phyloP scores from a whole-genome alignment of 1,284 basidiomycete species.

The Blastosporella zonata region DNA sequence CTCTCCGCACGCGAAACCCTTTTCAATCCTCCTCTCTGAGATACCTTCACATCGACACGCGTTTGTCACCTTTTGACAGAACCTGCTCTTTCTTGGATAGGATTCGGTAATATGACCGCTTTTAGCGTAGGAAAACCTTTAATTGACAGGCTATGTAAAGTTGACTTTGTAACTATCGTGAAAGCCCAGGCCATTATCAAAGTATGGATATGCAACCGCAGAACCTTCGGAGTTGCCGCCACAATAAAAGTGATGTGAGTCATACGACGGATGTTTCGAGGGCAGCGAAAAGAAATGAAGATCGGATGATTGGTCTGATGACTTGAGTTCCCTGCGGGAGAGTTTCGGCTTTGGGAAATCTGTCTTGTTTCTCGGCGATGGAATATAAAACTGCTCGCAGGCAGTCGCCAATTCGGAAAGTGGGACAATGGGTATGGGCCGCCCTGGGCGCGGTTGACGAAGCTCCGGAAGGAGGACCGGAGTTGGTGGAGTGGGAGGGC shows the following conservation, averaged over 20 bases:
- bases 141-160: constrained; percentile 6
- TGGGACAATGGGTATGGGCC: constrained; percentile 51
- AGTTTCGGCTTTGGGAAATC: background rate
- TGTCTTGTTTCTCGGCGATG: constrained; percentile 1
- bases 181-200: constrained; percentile 3
- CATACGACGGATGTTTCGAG: constrained; percentile 5
- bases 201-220: constrained; percentile 3
- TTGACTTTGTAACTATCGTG: constrained; percentile 1
- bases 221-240: background rate
- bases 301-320: constrained; percentile 9
- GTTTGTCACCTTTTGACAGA: background rate
- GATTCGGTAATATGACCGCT: background rate
- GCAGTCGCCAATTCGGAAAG: constrained; percentile 43
- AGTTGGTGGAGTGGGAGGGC: constrained; percentile 21
- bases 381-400: constrained; percentile 25
- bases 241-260: background rate
- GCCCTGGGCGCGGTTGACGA: constrained; percentile 51
- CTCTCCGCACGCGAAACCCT: background rate
- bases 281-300: constrained; percentile 10
- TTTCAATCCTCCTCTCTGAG: background rate
- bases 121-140: background rate
- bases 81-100: background rate
- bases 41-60: background rate
- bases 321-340: constrained; percentile 6
- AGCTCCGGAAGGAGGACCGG: constrained; percentile 28